Evolutionary conservation across 164 flowering plant species (phyloP).

Genomic region (Chimonanthus praecox): DNA sequence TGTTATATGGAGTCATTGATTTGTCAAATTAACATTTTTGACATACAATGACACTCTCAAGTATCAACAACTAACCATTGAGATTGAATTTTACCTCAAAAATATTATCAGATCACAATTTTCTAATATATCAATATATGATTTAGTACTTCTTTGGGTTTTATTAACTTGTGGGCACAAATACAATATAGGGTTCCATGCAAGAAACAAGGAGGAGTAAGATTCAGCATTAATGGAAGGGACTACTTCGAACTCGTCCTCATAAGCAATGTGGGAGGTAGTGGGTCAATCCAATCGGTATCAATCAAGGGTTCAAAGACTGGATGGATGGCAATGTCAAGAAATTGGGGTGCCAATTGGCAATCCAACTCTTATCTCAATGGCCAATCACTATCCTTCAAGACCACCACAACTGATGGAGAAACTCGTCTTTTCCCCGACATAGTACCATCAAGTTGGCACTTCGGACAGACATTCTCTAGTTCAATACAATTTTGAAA

Average conservation of each 20-base stretch:
- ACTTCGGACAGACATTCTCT: slow-evolving; percentile 75
- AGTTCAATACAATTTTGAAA: slow-evolving; percentile 52
- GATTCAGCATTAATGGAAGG: slow-evolving; percentile 78
- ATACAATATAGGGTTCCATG: slow-evolving; percentile 71
- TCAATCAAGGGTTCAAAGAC: slow-evolving; percentile 63
- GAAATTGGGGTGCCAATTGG: slow-evolving; percentile 98
- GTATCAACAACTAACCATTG: no score
- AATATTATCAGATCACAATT: no score
- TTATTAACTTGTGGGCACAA: no score
- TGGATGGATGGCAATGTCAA: slow-evolving; percentile 72
- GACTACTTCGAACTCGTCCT: slow-evolving; percentile 81
- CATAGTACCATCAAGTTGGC: slow-evolving; percentile 63
- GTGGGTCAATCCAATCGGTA: slow-evolving; percentile 62
- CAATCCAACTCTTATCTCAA: slow-evolving; percentile 68
- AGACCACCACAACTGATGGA: slow-evolving; percentile 72
- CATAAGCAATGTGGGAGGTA: slow-evolving; percentile 67
- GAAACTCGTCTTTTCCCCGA: slow-evolving; percentile 39
- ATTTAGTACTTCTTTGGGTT: not conserved
- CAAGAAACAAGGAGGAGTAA: slow-evolving; percentile 70
- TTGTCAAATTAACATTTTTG: no score
- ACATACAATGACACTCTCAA: no score
- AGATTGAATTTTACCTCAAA: no score
- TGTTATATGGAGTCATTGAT: no score
- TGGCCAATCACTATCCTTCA: slow-evolving; percentile 82
- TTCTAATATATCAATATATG: no score